Evolutionary conservation across 164 flowering plant species (phyloP).

Genomic region (Santalum album): DNA sequence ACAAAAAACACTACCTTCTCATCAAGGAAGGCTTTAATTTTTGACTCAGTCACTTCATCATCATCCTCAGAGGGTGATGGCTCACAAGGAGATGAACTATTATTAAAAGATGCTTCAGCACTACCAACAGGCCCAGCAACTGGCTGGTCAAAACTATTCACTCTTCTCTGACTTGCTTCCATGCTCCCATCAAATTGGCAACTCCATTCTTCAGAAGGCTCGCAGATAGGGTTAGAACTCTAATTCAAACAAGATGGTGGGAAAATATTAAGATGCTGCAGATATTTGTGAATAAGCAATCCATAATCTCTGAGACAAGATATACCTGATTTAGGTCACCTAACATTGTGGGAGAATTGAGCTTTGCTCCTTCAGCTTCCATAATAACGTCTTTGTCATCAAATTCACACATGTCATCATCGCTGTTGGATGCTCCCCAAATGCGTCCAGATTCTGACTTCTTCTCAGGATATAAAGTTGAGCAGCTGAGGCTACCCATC

Average conservation of each 20-base stretch:
- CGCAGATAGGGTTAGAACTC: slow-evolving; percentile 30
- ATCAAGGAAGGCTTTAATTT: slow-evolving; percentile 39
- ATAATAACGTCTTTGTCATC: slow-evolving; percentile 26
- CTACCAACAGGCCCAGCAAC: slow-evolving; percentile 6
- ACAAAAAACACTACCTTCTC: slow-evolving; percentile 28
- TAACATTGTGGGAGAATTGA: slow-evolving; percentile 7
- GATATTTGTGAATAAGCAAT: neutral
- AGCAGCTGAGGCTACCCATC: slow-evolving; percentile 17
- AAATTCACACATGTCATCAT: slow-evolving; percentile 40
- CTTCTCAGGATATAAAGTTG: slow-evolving; percentile 14
- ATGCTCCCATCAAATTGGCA: slow-evolving; percentile 18
- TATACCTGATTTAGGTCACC: slow-evolving; percentile 19
- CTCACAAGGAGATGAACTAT: slow-evolving; percentile 23
- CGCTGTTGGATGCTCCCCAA: slow-evolving; percentile 16
- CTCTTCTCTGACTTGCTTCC: slow-evolving; percentile 6
- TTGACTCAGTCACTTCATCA: slow-evolving; percentile 45
- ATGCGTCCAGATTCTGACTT: slow-evolving; percentile 6
- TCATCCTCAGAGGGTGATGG: slow-evolving; percentile 35
- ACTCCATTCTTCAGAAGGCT: slow-evolving; percentile 23
- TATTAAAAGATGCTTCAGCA: slow-evolving; percentile 10
- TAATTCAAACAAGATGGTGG: slow-evolving; percentile 4
- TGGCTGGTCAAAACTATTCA: slow-evolving; percentile 8
- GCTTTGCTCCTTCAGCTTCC: slow-evolving; percentile 10
- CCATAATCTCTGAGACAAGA: neutral
- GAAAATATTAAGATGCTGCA: slow-evolving; percentile 1